phyloP scores from a whole-genome alignment of 2,329 filamentous ascomycete species.

The Aspergillus aculeatus region DNA sequence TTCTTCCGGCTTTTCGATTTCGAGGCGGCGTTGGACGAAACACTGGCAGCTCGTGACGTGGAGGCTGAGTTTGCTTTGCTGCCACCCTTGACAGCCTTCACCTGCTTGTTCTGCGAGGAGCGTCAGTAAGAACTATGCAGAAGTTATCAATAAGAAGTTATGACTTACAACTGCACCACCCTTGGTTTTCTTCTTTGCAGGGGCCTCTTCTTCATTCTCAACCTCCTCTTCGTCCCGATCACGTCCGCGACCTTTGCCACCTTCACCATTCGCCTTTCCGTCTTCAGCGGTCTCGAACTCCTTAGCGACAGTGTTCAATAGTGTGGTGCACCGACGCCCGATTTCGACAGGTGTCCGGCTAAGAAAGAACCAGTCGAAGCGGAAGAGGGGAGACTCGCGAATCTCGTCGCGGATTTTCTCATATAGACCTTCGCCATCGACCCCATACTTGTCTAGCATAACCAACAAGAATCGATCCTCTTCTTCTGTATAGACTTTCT shows the following conservation, averaged over 20 bases:
- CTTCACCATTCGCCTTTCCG: constrained; percentile 58
- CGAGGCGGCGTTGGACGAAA: constrained; percentile 66
- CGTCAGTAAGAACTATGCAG: constrained; percentile 6
- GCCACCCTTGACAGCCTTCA: constrained; percentile 78
- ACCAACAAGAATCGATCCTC: constrained; percentile 95
- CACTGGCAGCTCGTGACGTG: constrained; percentile 83
- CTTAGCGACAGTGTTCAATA: constrained; percentile 89
- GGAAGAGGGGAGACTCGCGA: constrained; percentile 87
- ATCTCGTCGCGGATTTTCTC: constrained; percentile 98
- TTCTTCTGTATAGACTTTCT: constrained; percentile 98
- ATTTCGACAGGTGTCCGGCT: constrained; percentile 92
- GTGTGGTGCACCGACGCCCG: constrained; percentile 84
- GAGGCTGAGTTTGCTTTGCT: constrained; percentile 74
- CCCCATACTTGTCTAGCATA: constrained; percentile 84
- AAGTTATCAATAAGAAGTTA: background rate
- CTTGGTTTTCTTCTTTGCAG: constrained; percentile 94
- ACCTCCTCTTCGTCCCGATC: constrained; percentile 76
- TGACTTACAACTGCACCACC: constrained; percentile 76
- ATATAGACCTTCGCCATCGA: constrained; percentile 86
- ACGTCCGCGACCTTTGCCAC: constrained; percentile 62
- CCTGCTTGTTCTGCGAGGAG: constrained; percentile 75
- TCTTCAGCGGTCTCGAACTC: constrained; percentile 78
- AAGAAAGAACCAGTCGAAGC: constrained; percentile 99
- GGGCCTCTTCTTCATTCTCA: constrained; percentile 75
- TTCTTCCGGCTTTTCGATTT: constrained; percentile 54